Conservation (phyloP, 176 grass and related monocot species). For the Panicum miliaceum region DNA sequence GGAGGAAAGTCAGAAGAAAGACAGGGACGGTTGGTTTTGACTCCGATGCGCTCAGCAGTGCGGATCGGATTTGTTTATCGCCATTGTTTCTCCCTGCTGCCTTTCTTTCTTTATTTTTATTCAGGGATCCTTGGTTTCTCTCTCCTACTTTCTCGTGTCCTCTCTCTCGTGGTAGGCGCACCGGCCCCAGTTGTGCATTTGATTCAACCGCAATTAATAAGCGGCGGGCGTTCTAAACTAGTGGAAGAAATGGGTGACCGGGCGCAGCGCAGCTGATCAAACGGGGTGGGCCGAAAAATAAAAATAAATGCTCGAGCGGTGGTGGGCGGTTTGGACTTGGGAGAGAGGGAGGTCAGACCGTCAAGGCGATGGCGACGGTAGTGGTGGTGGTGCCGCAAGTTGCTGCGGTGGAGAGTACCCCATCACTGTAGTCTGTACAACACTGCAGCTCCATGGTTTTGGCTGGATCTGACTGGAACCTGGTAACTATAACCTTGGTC, state of each 20-base stretch:
- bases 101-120: constrained; percentile 15
- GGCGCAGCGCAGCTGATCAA: neutral
- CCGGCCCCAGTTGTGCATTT: constrained; percentile 21
- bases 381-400: neutral
- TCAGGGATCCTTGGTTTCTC: neutral
- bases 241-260: neutral
- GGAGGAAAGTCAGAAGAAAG: constrained; percentile 53
- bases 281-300: neutral
- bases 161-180: constrained; percentile 27
- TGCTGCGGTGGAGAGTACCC: neutral
- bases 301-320: neutral
- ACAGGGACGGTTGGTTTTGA: constrained; percentile 66
- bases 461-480: neutral
- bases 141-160: constrained; percentile 48
- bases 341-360: neutral
- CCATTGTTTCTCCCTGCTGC: neutral
- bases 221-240: neutral
- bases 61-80: constrained; percentile 26
- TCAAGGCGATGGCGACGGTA: constrained; percentile 28
- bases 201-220: constrained; percentile 43
- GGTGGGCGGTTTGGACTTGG: constrained; percentile 16
- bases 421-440: too few relatives aligned
- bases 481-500: neutral
- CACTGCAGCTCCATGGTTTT: neutral
- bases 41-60: constrained; percentile 48